Conservation (phyloP, 163 green algal species). For the Chlorella variabilis region DNA sequence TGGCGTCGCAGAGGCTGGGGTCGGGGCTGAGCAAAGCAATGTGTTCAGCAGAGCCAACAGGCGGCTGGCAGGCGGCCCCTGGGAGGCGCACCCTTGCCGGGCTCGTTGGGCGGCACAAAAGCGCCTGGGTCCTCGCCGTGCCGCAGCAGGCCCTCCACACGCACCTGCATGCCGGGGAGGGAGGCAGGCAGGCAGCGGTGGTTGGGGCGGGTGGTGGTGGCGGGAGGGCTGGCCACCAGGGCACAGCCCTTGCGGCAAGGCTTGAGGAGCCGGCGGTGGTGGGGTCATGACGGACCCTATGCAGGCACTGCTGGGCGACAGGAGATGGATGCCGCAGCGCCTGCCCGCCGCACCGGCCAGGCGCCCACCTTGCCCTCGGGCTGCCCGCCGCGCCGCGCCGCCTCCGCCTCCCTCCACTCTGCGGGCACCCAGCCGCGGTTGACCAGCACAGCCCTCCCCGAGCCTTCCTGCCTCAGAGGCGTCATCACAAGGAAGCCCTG, state of each 20-base stretch:
- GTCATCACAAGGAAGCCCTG: slow-evolving; percentile 66
- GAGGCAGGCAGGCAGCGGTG: background rate
- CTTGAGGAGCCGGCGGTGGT: too few relatives aligned
- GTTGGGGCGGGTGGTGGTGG: too few relatives aligned
- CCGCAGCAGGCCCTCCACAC: slow-evolving; percentile 57
- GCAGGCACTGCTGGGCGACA: too few relatives aligned
- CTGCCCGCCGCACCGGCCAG: too few relatives aligned
- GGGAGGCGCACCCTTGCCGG: slow-evolving; percentile 44
- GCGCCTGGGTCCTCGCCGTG: slow-evolving; percentile 60
- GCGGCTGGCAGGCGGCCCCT: too few relatives aligned
- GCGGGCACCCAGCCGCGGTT: slow-evolving; percentile 72
- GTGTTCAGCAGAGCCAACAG: too few relatives aligned
- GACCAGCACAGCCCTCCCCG: slow-evolving; percentile 56
- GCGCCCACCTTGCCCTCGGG: slow-evolving; percentile 24
- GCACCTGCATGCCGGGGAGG: slow-evolving; percentile 5
- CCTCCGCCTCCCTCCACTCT: slow-evolving; percentile 43
- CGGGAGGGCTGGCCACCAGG: too few relatives aligned
- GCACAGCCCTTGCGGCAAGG: too few relatives aligned
- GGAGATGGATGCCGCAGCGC: too few relatives aligned
- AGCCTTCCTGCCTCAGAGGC: slow-evolving; percentile 48
- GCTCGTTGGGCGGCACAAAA: slow-evolving; percentile 76
- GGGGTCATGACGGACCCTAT: too few relatives aligned
- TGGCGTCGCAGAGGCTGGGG: too few relatives aligned
- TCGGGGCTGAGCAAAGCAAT: too few relatives aligned
- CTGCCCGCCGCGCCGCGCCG: background rate